Evolutionary conservation across 1,284 basidiomycete species (phyloP), one percentile per base, ranked within the genome.

Genomic region (Cronartium quercuum): DNA sequence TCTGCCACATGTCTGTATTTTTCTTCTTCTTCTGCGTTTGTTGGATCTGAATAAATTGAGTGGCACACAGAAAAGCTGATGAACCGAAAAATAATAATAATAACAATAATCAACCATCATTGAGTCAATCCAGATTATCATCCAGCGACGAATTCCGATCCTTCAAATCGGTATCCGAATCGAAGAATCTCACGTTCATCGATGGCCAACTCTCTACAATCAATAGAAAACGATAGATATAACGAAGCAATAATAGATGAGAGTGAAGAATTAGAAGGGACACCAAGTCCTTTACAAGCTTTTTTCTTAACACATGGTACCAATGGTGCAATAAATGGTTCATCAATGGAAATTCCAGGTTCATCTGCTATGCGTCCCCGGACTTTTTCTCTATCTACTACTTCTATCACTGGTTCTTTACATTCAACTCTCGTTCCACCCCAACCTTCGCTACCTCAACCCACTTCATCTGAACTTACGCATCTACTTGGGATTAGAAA

Each of bases 361-460:
- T 61, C 60, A 18, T 61, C 60, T 24, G 60, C 60, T 38, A 61
- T 61, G 60, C 60, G 60, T 18, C 60, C 60, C 34, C 60, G 60
- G 12, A 35, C 60, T 7, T 61, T 61, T 15, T 35, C 29, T 35
- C 37, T 61, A 6, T 34, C 60, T 34, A 35, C 60, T 4, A 29
- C 51, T 9, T 55, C 51, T n/a, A n/a, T 55, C 3, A 29, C 51
- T 55, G 51, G 51, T n/a, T 55, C 51, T n/a, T n/a, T 55, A 13
- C 51, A 55, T 29, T 55, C 51, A 29, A 55, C 51, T 29, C 29
- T 55, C 29, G 15, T 55, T 55, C 51, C 51, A 12, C 51, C 51
- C 29, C 29, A 29, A 29, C 29, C 29, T 29, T 2, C 29, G 29
- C 29, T 2, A 29, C 29, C 29, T 29, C 29, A 29, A 29, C 29